These are phyloP conservation scores for Effrenium voratum DNA, from an alignment of 73 alveolate species.

Conservation along the genomic window DNA sequence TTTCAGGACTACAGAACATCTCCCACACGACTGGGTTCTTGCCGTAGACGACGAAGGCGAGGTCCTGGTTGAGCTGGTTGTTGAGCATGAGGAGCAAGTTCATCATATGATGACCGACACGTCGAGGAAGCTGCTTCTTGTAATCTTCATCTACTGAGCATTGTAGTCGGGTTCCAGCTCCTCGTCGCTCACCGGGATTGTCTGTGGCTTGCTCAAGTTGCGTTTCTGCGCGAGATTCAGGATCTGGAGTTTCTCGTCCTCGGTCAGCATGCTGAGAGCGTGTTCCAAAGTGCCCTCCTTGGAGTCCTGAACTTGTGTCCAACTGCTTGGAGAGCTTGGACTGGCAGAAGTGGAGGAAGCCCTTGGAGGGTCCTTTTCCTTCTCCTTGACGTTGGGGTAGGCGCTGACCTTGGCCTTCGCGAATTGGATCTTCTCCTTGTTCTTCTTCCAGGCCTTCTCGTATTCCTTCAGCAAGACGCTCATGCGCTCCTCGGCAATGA, in stretches of 20 bases:
- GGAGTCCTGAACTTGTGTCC: background rate
- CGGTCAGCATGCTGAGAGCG: background rate
- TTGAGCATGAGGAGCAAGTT: background rate
- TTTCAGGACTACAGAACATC: background rate
- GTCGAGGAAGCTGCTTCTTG: constrained; percentile 4
- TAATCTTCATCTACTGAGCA: background rate
- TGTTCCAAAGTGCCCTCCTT: background rate
- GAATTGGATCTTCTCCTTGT: background rate
- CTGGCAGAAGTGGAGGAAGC: background rate
- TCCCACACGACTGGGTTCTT: background rate
- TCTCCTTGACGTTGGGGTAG: background rate
- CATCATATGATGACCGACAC: background rate
- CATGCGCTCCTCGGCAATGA: background rate
- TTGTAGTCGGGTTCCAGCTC: constrained; percentile 43
- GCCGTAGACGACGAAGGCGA: constrained; percentile 16
- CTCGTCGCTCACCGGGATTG: background rate
- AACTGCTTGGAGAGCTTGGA: background rate
- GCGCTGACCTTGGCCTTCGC: constrained; percentile 10
- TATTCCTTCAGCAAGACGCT: background rate
- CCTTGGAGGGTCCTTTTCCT: constrained; percentile 4
- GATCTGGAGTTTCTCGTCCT: background rate
- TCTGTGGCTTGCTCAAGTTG: background rate
- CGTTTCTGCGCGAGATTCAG: background rate
- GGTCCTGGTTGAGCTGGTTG: background rate
- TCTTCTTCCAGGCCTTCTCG: background rate